phyloP scores from a whole-genome alignment of 1,139 yeast species.

The Candida sp. region DNA sequence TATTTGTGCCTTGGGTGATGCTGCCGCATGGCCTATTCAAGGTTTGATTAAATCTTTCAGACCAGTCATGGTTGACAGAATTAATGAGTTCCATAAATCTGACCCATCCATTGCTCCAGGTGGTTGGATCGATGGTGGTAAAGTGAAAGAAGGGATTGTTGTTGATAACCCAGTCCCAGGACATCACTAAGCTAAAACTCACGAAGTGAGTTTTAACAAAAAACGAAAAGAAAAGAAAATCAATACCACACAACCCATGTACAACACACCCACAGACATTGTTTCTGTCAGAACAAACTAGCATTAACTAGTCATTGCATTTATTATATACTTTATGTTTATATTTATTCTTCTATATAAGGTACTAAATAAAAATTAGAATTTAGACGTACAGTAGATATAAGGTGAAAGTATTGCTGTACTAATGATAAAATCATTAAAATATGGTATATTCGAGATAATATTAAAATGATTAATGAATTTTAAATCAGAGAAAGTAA shows the following conservation, averaged over 20 bases:
- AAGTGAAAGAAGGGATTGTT: slow-evolving; percentile 63
- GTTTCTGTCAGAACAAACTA: background rate
- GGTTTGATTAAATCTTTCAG: slow-evolving; percentile 81
- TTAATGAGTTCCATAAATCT: slow-evolving; percentile 43
- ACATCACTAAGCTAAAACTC: slow-evolving; percentile 22
- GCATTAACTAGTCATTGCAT: background rate
- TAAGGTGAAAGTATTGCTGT: no score
- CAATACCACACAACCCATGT: no score
- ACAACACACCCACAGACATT: no score
- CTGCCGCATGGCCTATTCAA: slow-evolving; percentile 92
- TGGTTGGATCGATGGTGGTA: slow-evolving; percentile 73
- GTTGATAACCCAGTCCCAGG: slow-evolving; percentile 57
- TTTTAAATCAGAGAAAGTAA: no score
- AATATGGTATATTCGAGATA: no score
- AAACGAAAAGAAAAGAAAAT: no score
- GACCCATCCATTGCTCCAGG: slow-evolving; percentile 54
- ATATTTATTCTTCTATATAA: background rate
- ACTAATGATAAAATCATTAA: no score
- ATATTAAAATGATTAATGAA: no score
- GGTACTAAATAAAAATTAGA: background rate
- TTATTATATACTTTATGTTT: background rate
- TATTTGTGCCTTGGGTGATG: slow-evolving; percentile 88
- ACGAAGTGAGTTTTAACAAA: no score
- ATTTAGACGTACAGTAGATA: no score
- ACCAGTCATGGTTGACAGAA: slow-evolving; percentile 76